phyloP scores from a whole-genome alignment of 1,139 yeast genomes.

The Wickerhamomyces sp. region DNA sequence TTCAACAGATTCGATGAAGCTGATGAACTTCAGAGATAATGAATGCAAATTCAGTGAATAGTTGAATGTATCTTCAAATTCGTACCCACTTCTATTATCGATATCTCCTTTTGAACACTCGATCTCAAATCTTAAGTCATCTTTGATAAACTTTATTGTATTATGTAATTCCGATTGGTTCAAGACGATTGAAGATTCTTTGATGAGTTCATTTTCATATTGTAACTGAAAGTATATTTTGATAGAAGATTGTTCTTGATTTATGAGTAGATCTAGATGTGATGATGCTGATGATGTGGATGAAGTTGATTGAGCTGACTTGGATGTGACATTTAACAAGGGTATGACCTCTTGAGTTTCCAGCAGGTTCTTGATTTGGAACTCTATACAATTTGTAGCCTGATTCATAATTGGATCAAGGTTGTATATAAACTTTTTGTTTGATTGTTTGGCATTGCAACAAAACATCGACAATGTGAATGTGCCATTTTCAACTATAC shows the following conservation, averaged over 20 bases:
- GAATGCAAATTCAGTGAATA: constrained; percentile 6
- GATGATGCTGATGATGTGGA: too few species aligned
- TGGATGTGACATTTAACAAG: too few species aligned
- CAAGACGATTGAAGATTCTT: constrained; percentile 5
- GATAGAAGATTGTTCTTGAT: constrained; percentile 10
- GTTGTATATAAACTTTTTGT: constrained; percentile 5
- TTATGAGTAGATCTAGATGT: constrained; percentile 11
- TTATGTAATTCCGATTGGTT: background rate
- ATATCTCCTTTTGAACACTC: constrained; percentile 1
- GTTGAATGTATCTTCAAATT: constrained; percentile 7
- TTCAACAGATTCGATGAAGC: constrained; percentile 6
- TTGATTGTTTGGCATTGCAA: constrained; percentile 4
- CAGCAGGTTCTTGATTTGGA: too few species aligned
- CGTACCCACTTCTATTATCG: constrained; percentile 6
- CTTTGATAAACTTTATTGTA: background rate
- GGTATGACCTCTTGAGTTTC: too few species aligned
- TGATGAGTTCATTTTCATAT: constrained; percentile 2
- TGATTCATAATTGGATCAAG: background rate
- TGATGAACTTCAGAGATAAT: constrained; percentile 1
- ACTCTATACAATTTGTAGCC: background rate
- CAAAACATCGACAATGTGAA: constrained; percentile 9
- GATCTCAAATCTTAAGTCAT: constrained; percentile 1
- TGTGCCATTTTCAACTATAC: constrained; percentile 3
- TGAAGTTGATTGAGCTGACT: too few species aligned
- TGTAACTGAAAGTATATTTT: constrained; percentile 8